Percentiles rank a stretch among this genome's conserved stretches.
These are phyloP conservation scores for Arabidopsis lyrata DNA, from an alignment of 441 rosid genomes.

Conservation along the genomic window DNA sequence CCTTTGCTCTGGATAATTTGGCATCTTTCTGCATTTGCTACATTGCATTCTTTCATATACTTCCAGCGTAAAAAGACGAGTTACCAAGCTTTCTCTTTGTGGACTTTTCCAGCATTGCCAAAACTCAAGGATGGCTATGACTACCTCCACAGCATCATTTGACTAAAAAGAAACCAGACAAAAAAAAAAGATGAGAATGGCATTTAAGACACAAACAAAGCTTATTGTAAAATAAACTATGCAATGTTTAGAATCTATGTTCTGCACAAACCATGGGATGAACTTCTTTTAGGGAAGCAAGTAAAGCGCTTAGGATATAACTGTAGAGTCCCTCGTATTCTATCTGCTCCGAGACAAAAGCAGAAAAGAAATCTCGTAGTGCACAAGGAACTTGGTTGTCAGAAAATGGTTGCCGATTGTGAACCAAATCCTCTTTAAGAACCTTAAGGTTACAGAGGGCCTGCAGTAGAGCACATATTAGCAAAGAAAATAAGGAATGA, in stretches of 20 bases:
- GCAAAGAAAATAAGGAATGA: neutral
- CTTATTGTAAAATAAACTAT: neutral
- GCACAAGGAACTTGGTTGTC: neutral
- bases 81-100: neutral
- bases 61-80: neutral
- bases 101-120: neutral
- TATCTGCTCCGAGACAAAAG: neutral
- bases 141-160: neutral
- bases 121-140: neutral
- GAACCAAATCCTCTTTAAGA: conserved; percentile 1
- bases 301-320: neutral
- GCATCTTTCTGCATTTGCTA: neutral
- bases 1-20: neutral
- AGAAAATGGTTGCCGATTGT: neutral
- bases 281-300: neutral
- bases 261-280: neutral
- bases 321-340: neutral
- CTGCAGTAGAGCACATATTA: neutral
- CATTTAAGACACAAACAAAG: neutral
- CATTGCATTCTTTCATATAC: neutral
- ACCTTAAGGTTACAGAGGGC: neutral
- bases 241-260: neutral
- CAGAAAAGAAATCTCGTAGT: neutral
- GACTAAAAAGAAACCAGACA: neutral
- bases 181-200: neutral